These are phyloP conservation scores for Actinomortierella ambigua DNA, from an alignment of 371 early-diverging fungal genomes.

Conservation along the genomic window DNA sequence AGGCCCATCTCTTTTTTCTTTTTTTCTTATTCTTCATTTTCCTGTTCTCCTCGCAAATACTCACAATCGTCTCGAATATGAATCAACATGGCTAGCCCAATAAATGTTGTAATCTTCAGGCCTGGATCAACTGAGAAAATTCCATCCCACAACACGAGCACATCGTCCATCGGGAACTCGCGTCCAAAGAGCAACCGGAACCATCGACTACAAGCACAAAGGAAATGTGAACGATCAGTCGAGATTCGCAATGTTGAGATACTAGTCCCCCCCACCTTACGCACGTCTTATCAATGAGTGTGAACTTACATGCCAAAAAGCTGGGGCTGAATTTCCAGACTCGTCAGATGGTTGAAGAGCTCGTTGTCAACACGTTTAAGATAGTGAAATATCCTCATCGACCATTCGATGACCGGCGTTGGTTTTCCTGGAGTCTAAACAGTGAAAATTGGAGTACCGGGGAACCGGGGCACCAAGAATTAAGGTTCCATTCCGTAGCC, in stretches of 20 bases:
- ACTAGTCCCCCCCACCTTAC: neutral
- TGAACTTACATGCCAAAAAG: conserved; percentile 84
- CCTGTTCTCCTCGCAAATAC: conserved; percentile 32
- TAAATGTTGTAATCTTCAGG: conserved; percentile 79
- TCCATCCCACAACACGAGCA: conserved; percentile 87
- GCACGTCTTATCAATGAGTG: conserved; percentile 3
- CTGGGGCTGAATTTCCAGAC: conserved; percentile 89
- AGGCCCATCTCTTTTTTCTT: too few species aligned
- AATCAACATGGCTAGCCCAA: conserved; percentile 77
- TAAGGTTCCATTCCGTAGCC: too few species aligned
- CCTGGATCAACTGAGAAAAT: conserved; percentile 81
- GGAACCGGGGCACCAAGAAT: neutral
- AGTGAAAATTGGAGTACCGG: neutral
- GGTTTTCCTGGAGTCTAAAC: conserved; percentile 67
- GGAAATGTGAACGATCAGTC: neutral
- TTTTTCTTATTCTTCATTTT: too few species aligned
- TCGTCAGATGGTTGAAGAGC: conserved; percentile 70
- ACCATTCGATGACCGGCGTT: conserved; percentile 73
- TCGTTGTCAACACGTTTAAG: conserved; percentile 72
- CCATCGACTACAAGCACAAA: conserved; percentile 73
- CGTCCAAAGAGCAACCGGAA: conserved; percentile 90
- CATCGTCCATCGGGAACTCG: conserved; percentile 79
- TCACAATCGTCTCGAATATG: conserved; percentile 78
- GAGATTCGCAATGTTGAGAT: neutral
- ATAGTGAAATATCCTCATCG: conserved; percentile 57